Evolutionary conservation across 768 basidiomycete genomes (phyloP).

Genomic region (Podaxis sp.): DNA sequence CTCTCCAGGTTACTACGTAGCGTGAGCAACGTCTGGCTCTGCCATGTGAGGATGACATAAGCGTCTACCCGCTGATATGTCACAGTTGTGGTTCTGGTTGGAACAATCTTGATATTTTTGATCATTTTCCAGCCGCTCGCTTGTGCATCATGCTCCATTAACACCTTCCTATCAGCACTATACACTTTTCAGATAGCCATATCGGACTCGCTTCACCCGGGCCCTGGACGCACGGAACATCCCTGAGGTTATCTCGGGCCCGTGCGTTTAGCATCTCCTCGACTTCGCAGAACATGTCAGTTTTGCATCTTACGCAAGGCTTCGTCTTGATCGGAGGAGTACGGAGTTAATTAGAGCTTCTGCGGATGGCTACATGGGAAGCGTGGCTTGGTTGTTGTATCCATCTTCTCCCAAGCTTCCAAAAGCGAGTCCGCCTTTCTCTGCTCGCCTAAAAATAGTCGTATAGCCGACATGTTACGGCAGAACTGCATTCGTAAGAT

Average conservation of each 20-base stretch:
- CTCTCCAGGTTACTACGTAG: background rate
- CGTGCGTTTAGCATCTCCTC: background rate
- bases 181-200: background rate
- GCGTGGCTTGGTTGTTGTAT: background rate
- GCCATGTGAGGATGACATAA: background rate
- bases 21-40: background rate
- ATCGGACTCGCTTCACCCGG: background rate
- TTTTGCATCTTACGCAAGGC: background rate
- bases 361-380: constrained; percentile 1
- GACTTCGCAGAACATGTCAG: background rate
- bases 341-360: background rate
- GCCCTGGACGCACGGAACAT: background rate
- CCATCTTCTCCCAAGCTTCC: background rate
- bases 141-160: background rate
- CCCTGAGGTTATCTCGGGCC: background rate
- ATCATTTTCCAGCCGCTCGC: background rate
- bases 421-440: background rate
- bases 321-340: background rate
- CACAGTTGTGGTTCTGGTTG: background rate
- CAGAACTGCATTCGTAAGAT: constrained; percentile 1
- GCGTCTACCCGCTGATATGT: background rate
- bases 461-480: constrained; percentile 4
- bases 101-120: too few species aligned
- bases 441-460: constrained; percentile 1
- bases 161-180: background rate